These are phyloP conservation scores for Rhodotorula kratochvilovae DNA, from an alignment of 768 basidiomycete species.

Conservation along the genomic window DNA sequence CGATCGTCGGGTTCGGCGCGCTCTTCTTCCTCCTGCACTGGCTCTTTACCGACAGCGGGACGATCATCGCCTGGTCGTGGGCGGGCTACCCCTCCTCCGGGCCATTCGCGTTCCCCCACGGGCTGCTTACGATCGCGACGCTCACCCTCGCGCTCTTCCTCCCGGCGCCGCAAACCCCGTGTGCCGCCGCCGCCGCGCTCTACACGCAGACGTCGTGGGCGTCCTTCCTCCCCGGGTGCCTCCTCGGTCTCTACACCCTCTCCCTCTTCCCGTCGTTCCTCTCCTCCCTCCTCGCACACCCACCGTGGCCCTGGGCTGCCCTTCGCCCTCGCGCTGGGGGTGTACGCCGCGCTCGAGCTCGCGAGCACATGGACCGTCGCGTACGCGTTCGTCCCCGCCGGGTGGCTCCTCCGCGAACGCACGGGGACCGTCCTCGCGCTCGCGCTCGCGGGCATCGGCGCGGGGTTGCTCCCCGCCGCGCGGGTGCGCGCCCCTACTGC, in stretches of 20 bases:
- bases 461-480: slow-evolving; percentile 7
- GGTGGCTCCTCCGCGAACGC: slow-evolving; percentile 25
- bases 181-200: not conserved
- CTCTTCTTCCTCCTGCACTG: slow-evolving; percentile 33
- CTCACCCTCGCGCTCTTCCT: slow-evolving; percentile 5
- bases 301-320: not conserved
- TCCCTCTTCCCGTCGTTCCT: slow-evolving; percentile 22
- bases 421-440: slow-evolving; percentile 29
- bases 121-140: slow-evolving; percentile 9
- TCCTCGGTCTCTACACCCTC: slow-evolving; percentile 20
- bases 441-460: slow-evolving; percentile 7
- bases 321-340: slow-evolving; percentile 19
- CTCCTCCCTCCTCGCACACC: not conserved
- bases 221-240: slow-evolving; percentile 10
- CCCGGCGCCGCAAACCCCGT: not conserved
- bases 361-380: slow-evolving; percentile 22
- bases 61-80: slow-evolving; percentile 31
- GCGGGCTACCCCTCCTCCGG: slow-evolving; percentile 21
- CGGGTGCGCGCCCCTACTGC: not conserved
- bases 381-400: slow-evolving; percentile 38
- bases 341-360: slow-evolving; percentile 27
- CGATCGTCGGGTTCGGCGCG: slow-evolving; percentile 25
- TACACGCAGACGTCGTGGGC: slow-evolving; percentile 16
- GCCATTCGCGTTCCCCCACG: slow-evolving; percentile 27
- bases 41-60: slow-evolving; percentile 35